Conservation (phyloP, 495 filamentous ascomycete genomes). For the Hypoxylon fragiforme region DNA sequence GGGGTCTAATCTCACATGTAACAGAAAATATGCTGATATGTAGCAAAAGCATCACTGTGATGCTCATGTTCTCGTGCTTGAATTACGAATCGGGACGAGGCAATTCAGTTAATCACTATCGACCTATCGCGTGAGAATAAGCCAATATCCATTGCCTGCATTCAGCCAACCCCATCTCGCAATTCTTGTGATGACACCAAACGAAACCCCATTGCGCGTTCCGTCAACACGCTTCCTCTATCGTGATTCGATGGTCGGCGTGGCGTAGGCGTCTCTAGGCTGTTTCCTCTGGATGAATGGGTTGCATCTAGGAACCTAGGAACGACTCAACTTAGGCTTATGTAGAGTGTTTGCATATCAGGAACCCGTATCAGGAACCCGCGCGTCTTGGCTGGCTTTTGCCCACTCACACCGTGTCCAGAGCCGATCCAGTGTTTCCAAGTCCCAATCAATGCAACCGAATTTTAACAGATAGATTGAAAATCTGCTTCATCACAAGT, state of each 20-base stretch:
- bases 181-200: slow-evolving; percentile 23
- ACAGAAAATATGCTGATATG: slow-evolving; percentile 3
- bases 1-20: slow-evolving; percentile 27
- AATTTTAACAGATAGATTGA: slow-evolving; percentile 34
- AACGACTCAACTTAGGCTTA: slow-evolving; percentile 7
- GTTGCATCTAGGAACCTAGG: slow-evolving; percentile 26
- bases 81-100: slow-evolving; percentile 17
- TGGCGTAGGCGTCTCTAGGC: slow-evolving; percentile 20
- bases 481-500: slow-evolving; percentile 28
- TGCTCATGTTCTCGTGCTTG: slow-evolving; percentile 2
- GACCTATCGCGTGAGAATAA: slow-evolving; percentile 12
- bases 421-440: slow-evolving; percentile 33
- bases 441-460: slow-evolving; percentile 32
- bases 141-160: slow-evolving; percentile 8
- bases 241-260: slow-evolving; percentile 20
- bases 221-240: slow-evolving; percentile 17
- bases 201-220: slow-evolving; percentile 6
- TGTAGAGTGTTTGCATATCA: slow-evolving; percentile 33
- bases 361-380: slow-evolving; percentile 36
- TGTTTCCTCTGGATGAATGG: slow-evolving; percentile 28
- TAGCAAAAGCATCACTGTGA: slow-evolving; percentile 13
- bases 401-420: slow-evolving; percentile 20
- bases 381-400: slow-evolving; percentile 31
- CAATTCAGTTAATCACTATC: slow-evolving; percentile 8
- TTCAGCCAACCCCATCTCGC: slow-evolving; percentile 19